Base-by-base conservation (phyloP, 257 asterid species). In the Solanum piurae region DNA sequence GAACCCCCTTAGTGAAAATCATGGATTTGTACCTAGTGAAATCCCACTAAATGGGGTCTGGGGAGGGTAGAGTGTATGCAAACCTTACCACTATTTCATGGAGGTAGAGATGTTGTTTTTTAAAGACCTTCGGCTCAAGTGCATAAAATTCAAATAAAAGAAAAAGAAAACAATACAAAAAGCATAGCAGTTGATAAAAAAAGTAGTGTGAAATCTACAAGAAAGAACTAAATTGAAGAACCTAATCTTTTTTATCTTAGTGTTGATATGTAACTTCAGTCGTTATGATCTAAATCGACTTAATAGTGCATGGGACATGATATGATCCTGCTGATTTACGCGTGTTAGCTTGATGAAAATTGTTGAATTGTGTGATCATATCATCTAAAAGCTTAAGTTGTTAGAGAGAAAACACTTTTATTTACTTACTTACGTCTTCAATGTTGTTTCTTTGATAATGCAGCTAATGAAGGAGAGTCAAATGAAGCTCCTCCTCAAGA, bases 391-490 rank as follows among this genome's bases (percentile, higher is more conserved):
- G 1, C 13, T 71, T 14, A 33, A 14, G 42, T 0, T 31, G 27
- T 36, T 34, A 20, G 1, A 9, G 5, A 18, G 18, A 36, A 36
- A 14, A 5, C 16, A 76, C 2, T 76, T 40, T 1, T 77, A 42
- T 77, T 42, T 25, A 16, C 84, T 77, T 42, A 25, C 16, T 21
- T 38, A 44, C 12, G 7, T 27, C 38, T 25, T 37, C 11, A 13
- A 8, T 3, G 3, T 38, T 25, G 34, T 72, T 33, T 71, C 42
- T 71, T 72, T 14, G 71, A 20, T 62, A 34, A 77, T 83, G 37
- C 66, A 93, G 98, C 94, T 6, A 89, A 93, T 87, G 95, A 92
- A 88, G 96, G 94, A 87, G 98, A 93, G 86, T 96, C 94, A 29
- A 91, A 91, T 71, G 98, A 95, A 85, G 92, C 92, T 83, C 90